Conservation (phyloP, 345 rosid genomes). For the Populus pruinosa region DNA sequence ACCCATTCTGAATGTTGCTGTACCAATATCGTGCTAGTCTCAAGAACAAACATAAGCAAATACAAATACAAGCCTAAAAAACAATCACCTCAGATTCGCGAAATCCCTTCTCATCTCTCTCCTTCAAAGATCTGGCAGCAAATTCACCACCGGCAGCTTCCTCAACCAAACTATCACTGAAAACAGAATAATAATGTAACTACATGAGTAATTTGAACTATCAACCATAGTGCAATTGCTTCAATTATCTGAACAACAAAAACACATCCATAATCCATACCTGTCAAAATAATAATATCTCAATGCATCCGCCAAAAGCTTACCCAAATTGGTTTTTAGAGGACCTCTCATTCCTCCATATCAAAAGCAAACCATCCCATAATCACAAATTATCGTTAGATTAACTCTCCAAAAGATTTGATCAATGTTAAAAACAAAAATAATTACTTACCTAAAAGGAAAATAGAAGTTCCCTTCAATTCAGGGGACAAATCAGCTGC, state of each 20-base stretch:
- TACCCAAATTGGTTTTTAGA: constrained; percentile 57
- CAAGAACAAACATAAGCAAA: neutral
- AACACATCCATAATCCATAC: constrained; percentile 23
- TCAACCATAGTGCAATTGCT: neutral
- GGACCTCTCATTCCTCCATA: constrained; percentile 60
- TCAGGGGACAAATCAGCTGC: constrained; percentile 56
- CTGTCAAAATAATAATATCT: constrained; percentile 82
- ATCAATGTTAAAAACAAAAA: neutral
- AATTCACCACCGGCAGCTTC: constrained; percentile 83
- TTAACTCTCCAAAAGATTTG: constrained; percentile 3
- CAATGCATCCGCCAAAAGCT: constrained; percentile 58
- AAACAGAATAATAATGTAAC: constrained; percentile 2
- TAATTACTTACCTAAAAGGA: constrained; percentile 63
- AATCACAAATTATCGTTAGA: neutral
- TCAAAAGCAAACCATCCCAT: constrained; percentile 11
- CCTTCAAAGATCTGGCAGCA: constrained; percentile 49
- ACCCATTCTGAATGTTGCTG: neutral
- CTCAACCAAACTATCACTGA: constrained; percentile 71
- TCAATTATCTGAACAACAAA: neutral
- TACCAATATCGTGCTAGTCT: neutral
- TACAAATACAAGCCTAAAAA: neutral
- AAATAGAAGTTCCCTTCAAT: constrained; percentile 76
- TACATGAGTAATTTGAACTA: neutral
- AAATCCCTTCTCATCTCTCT: constrained; percentile 68
- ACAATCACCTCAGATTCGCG: constrained; percentile 61